A percentile compares a stretch with the other conserved stretches of the same genome.
These are phyloP conservation scores for Fragaria vesca DNA, from an alignment of 306 rosid species.

Conservation along the genomic window DNA sequence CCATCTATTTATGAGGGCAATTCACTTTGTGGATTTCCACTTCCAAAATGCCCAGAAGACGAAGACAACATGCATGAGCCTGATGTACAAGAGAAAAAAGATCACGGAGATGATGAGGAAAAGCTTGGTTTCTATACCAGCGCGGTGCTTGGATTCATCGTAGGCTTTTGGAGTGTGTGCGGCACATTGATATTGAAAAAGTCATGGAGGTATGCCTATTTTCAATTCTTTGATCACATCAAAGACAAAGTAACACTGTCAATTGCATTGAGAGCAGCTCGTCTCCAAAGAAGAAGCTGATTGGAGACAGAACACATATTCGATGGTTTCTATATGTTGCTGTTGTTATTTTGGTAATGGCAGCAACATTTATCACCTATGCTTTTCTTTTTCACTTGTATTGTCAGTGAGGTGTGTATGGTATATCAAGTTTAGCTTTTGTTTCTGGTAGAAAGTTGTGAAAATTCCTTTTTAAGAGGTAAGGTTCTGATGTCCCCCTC, in stretches of 20 bases:
- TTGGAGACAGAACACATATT: background rate
- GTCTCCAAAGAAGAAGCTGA: background rate
- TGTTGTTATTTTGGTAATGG: background rate
- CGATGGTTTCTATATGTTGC: background rate
- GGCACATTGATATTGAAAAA: background rate
- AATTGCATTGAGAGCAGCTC: background rate
- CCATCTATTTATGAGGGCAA: conserved; percentile 1
- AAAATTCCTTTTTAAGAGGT: background rate
- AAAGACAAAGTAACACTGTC: background rate
- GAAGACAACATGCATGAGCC: background rate
- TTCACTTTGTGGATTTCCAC: background rate
- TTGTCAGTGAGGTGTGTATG: background rate
- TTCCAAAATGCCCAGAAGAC: background rate
- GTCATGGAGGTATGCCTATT: conserved; percentile 18
- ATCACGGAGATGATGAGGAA: no score
- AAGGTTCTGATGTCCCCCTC: conserved; percentile 1
- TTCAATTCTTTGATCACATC: background rate
- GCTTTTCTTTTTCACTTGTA: background rate
- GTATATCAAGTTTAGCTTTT: background rate
- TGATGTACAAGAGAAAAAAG: background rate
- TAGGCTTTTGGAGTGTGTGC: background rate
- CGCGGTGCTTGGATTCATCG: background rate
- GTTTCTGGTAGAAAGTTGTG: no score
- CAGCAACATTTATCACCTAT: background rate
- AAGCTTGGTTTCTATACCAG: background rate